These are phyloP conservation scores for Nakaseomyces glabratus DNA, from an alignment of 1,139 yeast genomes.

Conservation along the genomic window DNA sequence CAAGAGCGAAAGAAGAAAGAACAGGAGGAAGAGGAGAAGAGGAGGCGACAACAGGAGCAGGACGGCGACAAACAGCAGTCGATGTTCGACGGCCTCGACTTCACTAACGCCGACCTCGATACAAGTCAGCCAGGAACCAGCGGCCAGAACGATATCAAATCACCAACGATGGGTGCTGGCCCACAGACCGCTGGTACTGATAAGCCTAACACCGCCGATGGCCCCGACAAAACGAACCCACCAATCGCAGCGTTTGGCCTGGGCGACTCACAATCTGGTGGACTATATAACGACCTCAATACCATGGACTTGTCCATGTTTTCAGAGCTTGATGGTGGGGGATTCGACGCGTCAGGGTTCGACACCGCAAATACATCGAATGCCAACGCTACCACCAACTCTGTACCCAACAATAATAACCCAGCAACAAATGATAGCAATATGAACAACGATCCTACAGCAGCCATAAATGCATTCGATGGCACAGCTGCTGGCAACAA, in stretches of 20 bases:
- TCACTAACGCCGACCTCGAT: conserved; percentile 12
- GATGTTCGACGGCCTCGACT: conserved; percentile 17
- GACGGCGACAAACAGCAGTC: conserved; percentile 11
- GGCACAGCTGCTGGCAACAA: neutral
- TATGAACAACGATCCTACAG: conserved; percentile 8
- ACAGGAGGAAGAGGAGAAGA: conserved; percentile 12
- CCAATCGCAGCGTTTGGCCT: neutral
- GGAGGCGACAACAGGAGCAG: conserved; percentile 10
- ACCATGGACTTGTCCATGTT: conserved; percentile 29
- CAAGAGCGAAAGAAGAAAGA: conserved; percentile 11
- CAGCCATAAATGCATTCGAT: conserved; percentile 6
- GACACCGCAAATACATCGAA: conserved; percentile 6
- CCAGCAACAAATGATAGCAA: conserved; percentile 3
- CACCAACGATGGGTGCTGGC: conserved; percentile 2
- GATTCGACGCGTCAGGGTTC: conserved; percentile 20
- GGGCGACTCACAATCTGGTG: too few species aligned
- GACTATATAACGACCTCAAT: conserved; percentile 23
- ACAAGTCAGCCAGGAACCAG: conserved; percentile 6
- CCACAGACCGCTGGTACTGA: neutral
- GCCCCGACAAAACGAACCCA: conserved; percentile 6
- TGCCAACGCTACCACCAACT: conserved; percentile 6
- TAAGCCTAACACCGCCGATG: conserved; percentile 4
- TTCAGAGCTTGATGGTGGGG: conserved; percentile 24
- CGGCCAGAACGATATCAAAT: conserved; percentile 8
- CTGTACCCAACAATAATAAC: conserved; percentile 7